Conservation (phyloP, 306 rosid species). For the Lablab purpureus region DNA sequence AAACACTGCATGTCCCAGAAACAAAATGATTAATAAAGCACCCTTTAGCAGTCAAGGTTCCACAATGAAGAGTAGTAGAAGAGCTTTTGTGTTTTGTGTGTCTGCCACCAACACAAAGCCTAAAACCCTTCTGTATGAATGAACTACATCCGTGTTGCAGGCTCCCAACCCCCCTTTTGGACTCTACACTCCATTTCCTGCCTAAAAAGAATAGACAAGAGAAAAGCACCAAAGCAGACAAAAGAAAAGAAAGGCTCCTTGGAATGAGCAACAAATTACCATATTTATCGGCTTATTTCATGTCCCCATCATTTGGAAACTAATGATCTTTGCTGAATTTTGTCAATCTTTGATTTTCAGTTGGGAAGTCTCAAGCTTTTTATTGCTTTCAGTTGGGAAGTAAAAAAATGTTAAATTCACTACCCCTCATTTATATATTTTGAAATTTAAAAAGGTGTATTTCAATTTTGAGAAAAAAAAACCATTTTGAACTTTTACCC, state of each 20-base stretch:
- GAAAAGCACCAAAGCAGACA: slow-evolving; percentile 40
- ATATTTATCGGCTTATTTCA: slow-evolving; percentile 54
- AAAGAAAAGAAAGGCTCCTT: slow-evolving; percentile 46
- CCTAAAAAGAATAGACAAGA: slow-evolving; percentile 59
- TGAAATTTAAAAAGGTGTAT: not conserved
- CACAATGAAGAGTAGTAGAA: slow-evolving; percentile 34
- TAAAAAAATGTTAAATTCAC: too few relatives aligned
- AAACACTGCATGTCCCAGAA: slow-evolving; percentile 15
- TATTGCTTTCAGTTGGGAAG: not conserved
- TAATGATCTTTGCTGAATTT: slow-evolving; percentile 18
- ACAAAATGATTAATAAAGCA: slow-evolving; percentile 50
- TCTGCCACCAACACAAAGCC: slow-evolving; percentile 67
- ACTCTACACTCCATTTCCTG: slow-evolving; percentile 41
- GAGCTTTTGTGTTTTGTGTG: slow-evolving; percentile 60
- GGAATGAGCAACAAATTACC: slow-evolving; percentile 52
- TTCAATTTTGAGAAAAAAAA: not conserved
- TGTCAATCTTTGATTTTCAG: slow-evolving; percentile 49
- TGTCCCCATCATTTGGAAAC: slow-evolving; percentile 69
- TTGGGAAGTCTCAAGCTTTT: not conserved
- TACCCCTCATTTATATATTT: not conserved
- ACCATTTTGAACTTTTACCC: not conserved
- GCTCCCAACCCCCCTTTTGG: slow-evolving; percentile 46
- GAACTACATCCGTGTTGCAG: slow-evolving; percentile 41
- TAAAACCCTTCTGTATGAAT: slow-evolving; percentile 26
- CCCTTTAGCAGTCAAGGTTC: slow-evolving; percentile 44